These are phyloP conservation scores for Arthroderma uncinatum DNA, from an alignment of 2,329 filamentous ascomycete species.

Conservation along the genomic window DNA sequence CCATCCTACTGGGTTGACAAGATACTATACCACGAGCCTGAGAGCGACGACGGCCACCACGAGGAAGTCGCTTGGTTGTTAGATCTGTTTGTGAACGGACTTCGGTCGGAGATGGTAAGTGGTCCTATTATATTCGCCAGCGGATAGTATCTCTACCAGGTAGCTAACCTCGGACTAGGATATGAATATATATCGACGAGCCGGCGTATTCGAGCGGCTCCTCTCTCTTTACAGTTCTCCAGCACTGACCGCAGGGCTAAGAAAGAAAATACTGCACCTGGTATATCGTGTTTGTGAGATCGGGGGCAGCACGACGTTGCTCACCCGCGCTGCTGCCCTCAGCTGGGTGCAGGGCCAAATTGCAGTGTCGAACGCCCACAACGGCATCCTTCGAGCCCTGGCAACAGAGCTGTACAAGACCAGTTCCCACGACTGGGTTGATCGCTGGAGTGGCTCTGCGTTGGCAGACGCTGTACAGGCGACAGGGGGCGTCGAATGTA, in stretches of 20 bases:
- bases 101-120: conserved; percentile 43
- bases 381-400: conserved; percentile 43
- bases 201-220: conserved; percentile 62
- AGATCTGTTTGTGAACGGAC: conserved; percentile 57
- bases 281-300: conserved; percentile 57
- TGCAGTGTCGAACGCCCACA: conserved; percentile 38
- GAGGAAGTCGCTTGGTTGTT: conserved; percentile 66
- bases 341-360: conserved; percentile 61
- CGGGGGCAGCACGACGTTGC: conserved; percentile 65
- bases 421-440: conserved; percentile 55
- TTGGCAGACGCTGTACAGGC: conserved; percentile 12
- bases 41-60: conserved; percentile 61
- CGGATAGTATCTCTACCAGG: background rate
- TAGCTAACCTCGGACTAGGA: conserved; percentile 23
- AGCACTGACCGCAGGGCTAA: conserved; percentile 48
- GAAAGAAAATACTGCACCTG: conserved; percentile 50
- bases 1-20: conserved; percentile 53
- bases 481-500: background rate
- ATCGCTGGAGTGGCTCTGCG: conserved; percentile 52
- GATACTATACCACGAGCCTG: conserved; percentile 62
- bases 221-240: conserved; percentile 58
- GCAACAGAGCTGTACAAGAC: conserved; percentile 50
- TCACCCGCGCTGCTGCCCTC: conserved; percentile 63
- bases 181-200: conserved; percentile 42
- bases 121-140: background rate